Evolutionary conservation across 768 basidiomycete genomes (phyloP).

Genomic region (Psilocybe azurescens): DNA sequence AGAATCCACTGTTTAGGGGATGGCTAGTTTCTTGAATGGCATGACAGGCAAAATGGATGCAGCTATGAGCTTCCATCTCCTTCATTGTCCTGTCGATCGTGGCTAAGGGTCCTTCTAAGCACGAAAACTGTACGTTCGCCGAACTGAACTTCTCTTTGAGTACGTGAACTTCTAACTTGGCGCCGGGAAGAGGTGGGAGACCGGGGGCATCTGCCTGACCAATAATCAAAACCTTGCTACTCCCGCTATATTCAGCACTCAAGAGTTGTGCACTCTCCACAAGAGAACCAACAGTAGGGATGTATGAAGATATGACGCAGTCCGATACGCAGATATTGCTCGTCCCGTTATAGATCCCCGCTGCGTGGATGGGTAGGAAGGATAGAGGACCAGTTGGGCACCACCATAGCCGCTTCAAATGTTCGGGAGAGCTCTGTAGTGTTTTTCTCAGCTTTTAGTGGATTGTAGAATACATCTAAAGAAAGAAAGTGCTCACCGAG

Average conservation of each 20-base stretch:
- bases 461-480: background rate
- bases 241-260: too few relatives aligned
- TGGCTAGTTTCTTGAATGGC: slow-evolving; percentile 3
- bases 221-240: slow-evolving; percentile 4
- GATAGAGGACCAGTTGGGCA: slow-evolving; percentile 20
- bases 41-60: slow-evolving; percentile 15
- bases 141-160: background rate
- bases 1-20: slow-evolving; percentile 10
- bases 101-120: background rate
- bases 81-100: background rate
- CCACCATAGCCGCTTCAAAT: slow-evolving; percentile 19
- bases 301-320: slow-evolving; percentile 21
- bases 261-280: background rate
- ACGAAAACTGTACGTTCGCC: background rate
- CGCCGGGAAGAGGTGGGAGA: background rate
- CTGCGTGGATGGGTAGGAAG: slow-evolving; percentile 20
- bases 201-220: slow-evolving; percentile 15
- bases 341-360: slow-evolving; percentile 13
- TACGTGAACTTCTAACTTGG: background rate
- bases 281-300: slow-evolving; percentile 14
- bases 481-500: slow-evolving; percentile 1
- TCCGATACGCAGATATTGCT: slow-evolving; percentile 6
- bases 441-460: background rate
- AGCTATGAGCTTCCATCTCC: background rate
- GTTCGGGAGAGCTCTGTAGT: background rate